Evolutionary conservation across 208 protist genomes (phyloP).

Genomic region (Porcisia hertigi): DNA sequence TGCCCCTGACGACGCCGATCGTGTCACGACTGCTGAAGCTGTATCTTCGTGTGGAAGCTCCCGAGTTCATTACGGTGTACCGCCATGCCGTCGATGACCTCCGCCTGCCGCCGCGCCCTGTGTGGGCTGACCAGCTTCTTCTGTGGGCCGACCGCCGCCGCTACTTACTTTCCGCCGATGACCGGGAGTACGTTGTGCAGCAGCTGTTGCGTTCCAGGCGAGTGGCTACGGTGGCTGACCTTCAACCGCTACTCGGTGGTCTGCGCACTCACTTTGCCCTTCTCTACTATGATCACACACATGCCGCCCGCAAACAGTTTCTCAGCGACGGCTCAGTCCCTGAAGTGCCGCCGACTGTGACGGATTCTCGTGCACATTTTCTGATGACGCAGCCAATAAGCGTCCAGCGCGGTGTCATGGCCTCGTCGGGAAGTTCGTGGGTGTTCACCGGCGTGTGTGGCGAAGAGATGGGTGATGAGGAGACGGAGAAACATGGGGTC

Average conservation of each 20-base stretch:
- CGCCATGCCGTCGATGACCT: constrained; percentile 47
- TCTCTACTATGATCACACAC: constrained; percentile 60
- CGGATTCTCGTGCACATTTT: constrained; percentile 73
- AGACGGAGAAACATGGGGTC: neutral
- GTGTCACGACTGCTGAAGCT: constrained; percentile 66
- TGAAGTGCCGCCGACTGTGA: constrained; percentile 40
- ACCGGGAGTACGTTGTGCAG: constrained; percentile 65
- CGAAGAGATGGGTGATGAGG: constrained; percentile 1
- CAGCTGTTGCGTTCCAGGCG: constrained; percentile 40
- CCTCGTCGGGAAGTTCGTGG: constrained; percentile 1
- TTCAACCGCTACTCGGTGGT: constrained; percentile 46
- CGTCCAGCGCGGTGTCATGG: constrained; percentile 39
- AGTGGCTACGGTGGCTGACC: constrained; percentile 8
- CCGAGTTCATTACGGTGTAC: constrained; percentile 57
- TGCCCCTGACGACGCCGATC: constrained; percentile 48
- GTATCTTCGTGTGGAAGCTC: constrained; percentile 65
- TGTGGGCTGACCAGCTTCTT: constrained; percentile 72
- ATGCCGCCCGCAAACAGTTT: constrained; percentile 52
- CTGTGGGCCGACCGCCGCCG: constrained; percentile 85
- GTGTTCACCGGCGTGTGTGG: constrained; percentile 2
- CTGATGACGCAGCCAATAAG: constrained; percentile 44
- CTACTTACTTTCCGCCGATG: constrained; percentile 58
- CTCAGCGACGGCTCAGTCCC: constrained; percentile 32
- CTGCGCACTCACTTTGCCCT: constrained; percentile 74
- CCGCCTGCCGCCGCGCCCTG: constrained; percentile 29